Percentiles rank a stretch among this genome's conserved stretches.
Conservation (phyloP, 257 asterid species). For the Solanum lycopersicoides region DNA sequence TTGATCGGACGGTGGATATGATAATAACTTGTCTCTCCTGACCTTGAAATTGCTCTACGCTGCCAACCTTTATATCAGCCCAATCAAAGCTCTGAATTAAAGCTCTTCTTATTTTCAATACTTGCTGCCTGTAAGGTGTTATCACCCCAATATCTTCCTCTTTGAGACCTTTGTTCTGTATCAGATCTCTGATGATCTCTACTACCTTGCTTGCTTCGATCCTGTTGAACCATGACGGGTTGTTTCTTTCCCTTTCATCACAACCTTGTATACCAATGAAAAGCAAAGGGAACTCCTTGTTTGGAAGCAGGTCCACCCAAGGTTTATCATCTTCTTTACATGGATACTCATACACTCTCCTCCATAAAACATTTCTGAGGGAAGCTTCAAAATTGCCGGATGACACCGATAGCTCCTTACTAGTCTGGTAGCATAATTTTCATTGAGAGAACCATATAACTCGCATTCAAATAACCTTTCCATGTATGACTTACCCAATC, state of each 20-base stretch:
- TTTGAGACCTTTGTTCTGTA: slow-evolving; percentile 31
- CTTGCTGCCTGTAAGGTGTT: slow-evolving; percentile 90
- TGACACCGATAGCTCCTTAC: slow-evolving; percentile 74
- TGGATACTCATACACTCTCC: slow-evolving; percentile 54
- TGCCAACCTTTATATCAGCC: slow-evolving; percentile 61
- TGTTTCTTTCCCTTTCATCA: slow-evolving; percentile 89
- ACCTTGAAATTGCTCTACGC: slow-evolving; percentile 95
- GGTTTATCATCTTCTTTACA: slow-evolving; percentile 38
- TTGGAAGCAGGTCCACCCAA: slow-evolving; percentile 20
- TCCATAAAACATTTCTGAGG: slow-evolving; percentile 61
- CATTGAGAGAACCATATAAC: slow-evolving; percentile 28
- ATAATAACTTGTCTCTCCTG: slow-evolving; percentile 77
- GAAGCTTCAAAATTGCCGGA: slow-evolving; percentile 58
- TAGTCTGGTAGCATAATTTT: slow-evolving; percentile 42
- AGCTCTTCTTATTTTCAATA: slow-evolving; percentile 50
- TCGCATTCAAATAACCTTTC: slow-evolving; percentile 39
- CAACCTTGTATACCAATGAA: slow-evolving; percentile 81
- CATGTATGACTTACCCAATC: slow-evolving; percentile 71
- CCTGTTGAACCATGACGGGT: slow-evolving; percentile 95
- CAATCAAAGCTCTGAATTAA: slow-evolving; percentile 32
- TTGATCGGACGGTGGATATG: slow-evolving; percentile 90
- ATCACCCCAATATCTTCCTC: slow-evolving; percentile 86
- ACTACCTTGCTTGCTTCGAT: slow-evolving; percentile 83
- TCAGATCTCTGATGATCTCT: slow-evolving; percentile 41
- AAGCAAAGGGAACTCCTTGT: slow-evolving; percentile 65